A percentile compares a stretch with the other conserved stretches of the same genome.
phyloP scores from a whole-genome alignment of 208 protist genomes.

The Trypanosoma caninum region DNA sequence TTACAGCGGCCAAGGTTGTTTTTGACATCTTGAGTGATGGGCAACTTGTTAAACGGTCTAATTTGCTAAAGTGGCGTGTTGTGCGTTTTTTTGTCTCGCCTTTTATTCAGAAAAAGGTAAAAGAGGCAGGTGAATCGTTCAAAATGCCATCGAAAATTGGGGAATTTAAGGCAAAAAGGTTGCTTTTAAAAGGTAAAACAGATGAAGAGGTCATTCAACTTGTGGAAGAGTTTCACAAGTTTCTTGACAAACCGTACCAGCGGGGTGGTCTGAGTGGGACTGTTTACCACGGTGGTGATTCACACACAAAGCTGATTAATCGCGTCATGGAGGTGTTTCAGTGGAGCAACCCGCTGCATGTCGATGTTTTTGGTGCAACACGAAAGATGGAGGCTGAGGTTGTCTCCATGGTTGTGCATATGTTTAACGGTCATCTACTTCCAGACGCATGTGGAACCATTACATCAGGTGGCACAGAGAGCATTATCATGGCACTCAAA shows the following conservation, averaged over 20 bases:
- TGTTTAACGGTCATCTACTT: conserved; percentile 92
- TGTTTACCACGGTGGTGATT: conserved; percentile 91
- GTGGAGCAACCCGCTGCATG: conserved; percentile 97
- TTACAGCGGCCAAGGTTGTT: conserved; percentile 32
- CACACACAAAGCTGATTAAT: conserved; percentile 85
- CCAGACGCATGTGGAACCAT: conserved; percentile 92
- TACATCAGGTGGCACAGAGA: conserved; percentile 96
- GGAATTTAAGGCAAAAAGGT: conserved; percentile 61
- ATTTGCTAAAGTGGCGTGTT: conserved; percentile 48
- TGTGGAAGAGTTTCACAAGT: conserved; percentile 42
- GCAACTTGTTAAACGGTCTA: conserved; percentile 43
- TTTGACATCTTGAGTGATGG: conserved; percentile 48
- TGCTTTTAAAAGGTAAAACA: conserved; percentile 47
- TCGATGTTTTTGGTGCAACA: conserved; percentile 93
- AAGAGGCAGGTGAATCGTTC: conserved; percentile 29
- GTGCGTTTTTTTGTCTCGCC: conserved; percentile 51
- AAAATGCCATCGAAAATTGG: conserved; percentile 66
- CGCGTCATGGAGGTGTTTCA: conserved; percentile 88
- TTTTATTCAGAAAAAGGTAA: conserved; percentile 52
- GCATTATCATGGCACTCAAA: conserved; percentile 97
- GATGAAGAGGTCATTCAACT: conserved; percentile 65
- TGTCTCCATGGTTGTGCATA: conserved; percentile 93
- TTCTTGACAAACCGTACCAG: conserved; percentile 72
- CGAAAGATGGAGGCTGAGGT: conserved; percentile 98
- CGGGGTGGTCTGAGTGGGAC: conserved; percentile 85